A percentile compares a stretch with the other conserved stretches of the same genome.
Conservation (phyloP, 75 land plant species). For the Isoetes taiwanensis region DNA sequence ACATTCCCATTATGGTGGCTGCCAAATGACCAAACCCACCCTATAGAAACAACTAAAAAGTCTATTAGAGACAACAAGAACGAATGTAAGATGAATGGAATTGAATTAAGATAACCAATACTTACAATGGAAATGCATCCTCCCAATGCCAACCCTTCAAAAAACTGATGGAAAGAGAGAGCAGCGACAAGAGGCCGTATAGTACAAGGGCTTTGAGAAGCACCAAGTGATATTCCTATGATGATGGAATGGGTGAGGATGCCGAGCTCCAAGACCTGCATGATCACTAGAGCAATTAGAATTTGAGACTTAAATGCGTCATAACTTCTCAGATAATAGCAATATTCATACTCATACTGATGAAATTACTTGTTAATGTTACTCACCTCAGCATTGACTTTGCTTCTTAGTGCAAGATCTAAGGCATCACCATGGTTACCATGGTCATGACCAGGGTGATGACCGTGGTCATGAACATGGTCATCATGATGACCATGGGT, state of each 20-base stretch:
- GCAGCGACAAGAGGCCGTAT: constrained; percentile 61
- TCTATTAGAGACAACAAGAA: background rate
- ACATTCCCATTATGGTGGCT: constrained; percentile 26
- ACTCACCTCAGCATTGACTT: background rate
- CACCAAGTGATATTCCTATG: constrained; percentile 60
- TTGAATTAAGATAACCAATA: too few species aligned
- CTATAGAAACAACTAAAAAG: background rate
- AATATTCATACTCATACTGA: constrained; percentile 3
- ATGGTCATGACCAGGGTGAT: too few species aligned
- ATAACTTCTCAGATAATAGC: constrained; percentile 6
- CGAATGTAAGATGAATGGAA: too few species aligned
- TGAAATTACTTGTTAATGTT: too few species aligned
- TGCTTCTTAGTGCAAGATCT: too few species aligned
- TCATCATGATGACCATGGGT: constrained; percentile 8
- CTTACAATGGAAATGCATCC: constrained; percentile 68
- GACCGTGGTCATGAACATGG: background rate
- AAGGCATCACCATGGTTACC: too few species aligned
- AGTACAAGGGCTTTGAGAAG: constrained; percentile 36
- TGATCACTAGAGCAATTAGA: too few species aligned
- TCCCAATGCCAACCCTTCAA: constrained; percentile 74
- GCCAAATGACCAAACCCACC: background rate
- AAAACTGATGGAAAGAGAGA: constrained; percentile 59
- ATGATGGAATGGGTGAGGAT: constrained; percentile 70
- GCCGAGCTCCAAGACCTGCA: constrained; percentile 63
- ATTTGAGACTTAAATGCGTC: too few species aligned